A percentile compares a stretch with the other conserved stretches of the same genome.
phyloP scores from a whole-genome alignment of 2,329 filamentous ascomycete species.

The Malbranchea zuffiana region DNA sequence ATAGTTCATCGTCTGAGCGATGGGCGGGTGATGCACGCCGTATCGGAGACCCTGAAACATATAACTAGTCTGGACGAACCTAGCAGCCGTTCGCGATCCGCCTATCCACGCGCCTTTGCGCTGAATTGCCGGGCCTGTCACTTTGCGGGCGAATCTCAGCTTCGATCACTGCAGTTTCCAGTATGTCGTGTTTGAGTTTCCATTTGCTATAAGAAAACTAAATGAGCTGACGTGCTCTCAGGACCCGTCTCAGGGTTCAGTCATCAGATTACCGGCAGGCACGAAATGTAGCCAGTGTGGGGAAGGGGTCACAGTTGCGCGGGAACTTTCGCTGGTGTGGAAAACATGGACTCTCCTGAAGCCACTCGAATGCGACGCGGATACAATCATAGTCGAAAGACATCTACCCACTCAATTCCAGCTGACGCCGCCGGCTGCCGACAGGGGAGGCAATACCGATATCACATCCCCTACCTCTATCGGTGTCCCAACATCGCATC shows the following conservation, averaged over 20 bases:
- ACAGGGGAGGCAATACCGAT: not conserved
- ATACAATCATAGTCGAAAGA: conserved; percentile 31
- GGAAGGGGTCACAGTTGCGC: conserved; percentile 26
- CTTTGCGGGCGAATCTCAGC: conserved; percentile 28
- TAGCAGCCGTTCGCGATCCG: conserved; percentile 20
- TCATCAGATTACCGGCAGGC: conserved; percentile 15
- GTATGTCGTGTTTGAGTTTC: conserved; percentile 16
- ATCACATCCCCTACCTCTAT: conserved; percentile 1
- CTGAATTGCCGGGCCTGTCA: conserved; percentile 31
- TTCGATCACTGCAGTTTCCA: conserved; percentile 20
- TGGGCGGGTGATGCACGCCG: conserved; percentile 27
- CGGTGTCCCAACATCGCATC: conserved; percentile 1
- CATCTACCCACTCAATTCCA: conserved; percentile 22
- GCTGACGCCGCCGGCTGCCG: conserved; percentile 6
- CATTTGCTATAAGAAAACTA: not conserved
- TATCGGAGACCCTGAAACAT: conserved; percentile 28
- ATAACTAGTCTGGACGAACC: conserved; percentile 30
- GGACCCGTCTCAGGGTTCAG: conserved; percentile 10
- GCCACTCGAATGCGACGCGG: conserved; percentile 28
- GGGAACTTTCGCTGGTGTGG: conserved; percentile 28
- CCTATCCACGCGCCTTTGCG: conserved; percentile 26
- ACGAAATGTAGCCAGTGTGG: conserved; percentile 28
- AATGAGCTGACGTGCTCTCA: conserved; percentile 5
- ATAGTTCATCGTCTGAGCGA: conserved; percentile 33
- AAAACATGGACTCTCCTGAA: conserved; percentile 30